These are phyloP conservation scores for Clarireedia sp. DNA, from an alignment of 2,329 filamentous ascomycete genomes.

Conservation along the genomic window DNA sequence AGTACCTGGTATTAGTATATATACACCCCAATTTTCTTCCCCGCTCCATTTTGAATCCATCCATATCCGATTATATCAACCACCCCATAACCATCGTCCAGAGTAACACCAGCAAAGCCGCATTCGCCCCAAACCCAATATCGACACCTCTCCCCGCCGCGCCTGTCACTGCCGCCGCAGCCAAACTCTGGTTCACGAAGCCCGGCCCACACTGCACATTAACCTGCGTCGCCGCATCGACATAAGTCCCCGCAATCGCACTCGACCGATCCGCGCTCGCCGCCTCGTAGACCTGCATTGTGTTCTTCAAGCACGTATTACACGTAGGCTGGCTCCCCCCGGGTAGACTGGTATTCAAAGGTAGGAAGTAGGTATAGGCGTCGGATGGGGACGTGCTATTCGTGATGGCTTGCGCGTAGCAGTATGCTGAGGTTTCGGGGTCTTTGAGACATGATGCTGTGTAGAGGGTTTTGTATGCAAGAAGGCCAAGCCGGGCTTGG, in stretches of 20 bases:
- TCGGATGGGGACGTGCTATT: slow-evolving; percentile 64
- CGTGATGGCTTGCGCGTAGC: slow-evolving; percentile 76
- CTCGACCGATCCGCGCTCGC: slow-evolving; percentile 59
- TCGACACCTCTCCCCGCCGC: background rate
- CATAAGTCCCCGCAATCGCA: slow-evolving; percentile 62
- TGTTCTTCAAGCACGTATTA: slow-evolving; percentile 65
- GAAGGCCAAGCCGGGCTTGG: slow-evolving; percentile 67
- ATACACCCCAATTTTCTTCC: too few species aligned
- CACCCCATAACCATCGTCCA: background rate
- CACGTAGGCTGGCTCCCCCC: slow-evolving; percentile 63
- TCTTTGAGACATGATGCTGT: slow-evolving; percentile 72
- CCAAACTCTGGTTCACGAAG: slow-evolving; percentile 50
- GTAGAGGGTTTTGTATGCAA: slow-evolving; percentile 72
- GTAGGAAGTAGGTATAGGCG: slow-evolving; percentile 77
- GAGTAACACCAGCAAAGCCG: background rate
- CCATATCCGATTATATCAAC: too few species aligned
- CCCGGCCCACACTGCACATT: slow-evolving; percentile 54
- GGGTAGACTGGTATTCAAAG: slow-evolving; percentile 66
- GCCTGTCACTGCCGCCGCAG: slow-evolving; percentile 13
- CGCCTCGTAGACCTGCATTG: slow-evolving; percentile 72
- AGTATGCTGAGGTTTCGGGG: slow-evolving; percentile 58
- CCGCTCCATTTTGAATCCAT: too few species aligned
- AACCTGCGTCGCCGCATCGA: slow-evolving; percentile 61
- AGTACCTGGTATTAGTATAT: too few species aligned
- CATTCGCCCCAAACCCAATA: background rate